Evolutionary conservation across 768 basidiomycete species (phyloP).

Genomic region (Tulasnella sp.): DNA sequence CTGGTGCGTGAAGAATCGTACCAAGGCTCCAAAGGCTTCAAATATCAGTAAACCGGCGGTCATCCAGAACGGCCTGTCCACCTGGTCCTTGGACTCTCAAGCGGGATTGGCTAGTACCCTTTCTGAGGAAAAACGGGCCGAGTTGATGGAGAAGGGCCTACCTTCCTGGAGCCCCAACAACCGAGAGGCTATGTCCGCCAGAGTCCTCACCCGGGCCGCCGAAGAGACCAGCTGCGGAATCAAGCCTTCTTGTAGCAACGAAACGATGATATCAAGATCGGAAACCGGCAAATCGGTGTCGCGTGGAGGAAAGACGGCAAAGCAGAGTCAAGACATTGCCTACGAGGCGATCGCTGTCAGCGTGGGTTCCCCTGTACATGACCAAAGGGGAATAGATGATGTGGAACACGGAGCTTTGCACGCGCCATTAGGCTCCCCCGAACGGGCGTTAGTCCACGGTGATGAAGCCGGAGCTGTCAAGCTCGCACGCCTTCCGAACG

Average conservation of each 20-base stretch:
- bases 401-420: neutral
- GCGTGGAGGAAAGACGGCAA: neutral
- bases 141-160: neutral
- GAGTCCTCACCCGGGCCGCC: neutral
- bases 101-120: neutral
- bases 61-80: neutral
- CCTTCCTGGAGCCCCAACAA: neutral
- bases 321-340: neutral
- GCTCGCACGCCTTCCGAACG: neutral
- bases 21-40: neutral
- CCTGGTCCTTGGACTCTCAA: neutral
- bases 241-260: neutral
- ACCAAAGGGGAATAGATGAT: neutral
- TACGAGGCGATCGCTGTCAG: neutral
- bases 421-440: neutral
- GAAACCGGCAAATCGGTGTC: neutral
- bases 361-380: neutral
- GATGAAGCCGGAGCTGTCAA: neutral
- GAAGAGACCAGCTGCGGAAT: neutral
- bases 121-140: neutral
- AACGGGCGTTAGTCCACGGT: neutral
- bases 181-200: constrained; percentile 8
- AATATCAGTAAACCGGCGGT: neutral
- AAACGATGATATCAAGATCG: neutral
- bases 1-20: neutral